Evolutionary conservation across 805 yeast genomes (phyloP).

Genomic region (Barnettozyma wickerhamii): DNA sequence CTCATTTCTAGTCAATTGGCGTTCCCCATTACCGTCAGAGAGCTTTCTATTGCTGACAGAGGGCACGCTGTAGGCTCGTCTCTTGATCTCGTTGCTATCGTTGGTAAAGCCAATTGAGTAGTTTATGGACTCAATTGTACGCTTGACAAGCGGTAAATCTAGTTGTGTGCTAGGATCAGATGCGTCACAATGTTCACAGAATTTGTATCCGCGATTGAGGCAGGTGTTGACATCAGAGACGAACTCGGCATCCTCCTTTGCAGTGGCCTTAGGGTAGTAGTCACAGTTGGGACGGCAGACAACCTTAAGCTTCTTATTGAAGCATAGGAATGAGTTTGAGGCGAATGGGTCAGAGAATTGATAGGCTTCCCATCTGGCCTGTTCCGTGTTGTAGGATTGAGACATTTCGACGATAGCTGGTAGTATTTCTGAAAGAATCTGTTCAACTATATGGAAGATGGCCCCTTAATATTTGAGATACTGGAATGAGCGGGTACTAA

Average conservation of each 20-base stretch:
- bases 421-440: background rate
- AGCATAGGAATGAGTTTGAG: slow-evolving; percentile 51
- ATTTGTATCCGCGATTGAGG: slow-evolving; percentile 36
- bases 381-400: slow-evolving; percentile 12
- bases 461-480: too few species aligned
- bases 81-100: slow-evolving; percentile 20
- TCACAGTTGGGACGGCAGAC: slow-evolving; percentile 73
- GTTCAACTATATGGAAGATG: background rate
- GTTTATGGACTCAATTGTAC: slow-evolving; percentile 54
- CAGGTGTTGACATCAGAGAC: slow-evolving; percentile 40
- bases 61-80: slow-evolving; percentile 23
- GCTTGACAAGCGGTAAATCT: slow-evolving; percentile 30
- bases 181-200: slow-evolving; percentile 58
- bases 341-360: slow-evolving; percentile 66
- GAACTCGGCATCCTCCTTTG: slow-evolving; percentile 39
- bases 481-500: too few species aligned
- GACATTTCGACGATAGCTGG: background rate
- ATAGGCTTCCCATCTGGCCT: slow-evolving; percentile 54
- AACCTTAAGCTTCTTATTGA: slow-evolving; percentile 37
- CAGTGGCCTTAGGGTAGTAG: slow-evolving; percentile 35
- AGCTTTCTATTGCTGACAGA: slow-evolving; percentile 12
- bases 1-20: slow-evolving; percentile 49
- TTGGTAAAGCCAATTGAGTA: slow-evolving; percentile 48
- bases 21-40: slow-evolving; percentile 8
- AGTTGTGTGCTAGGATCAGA: slow-evolving; percentile 23